Evolutionary conservation across 768 basidiomycete genomes (phyloP), one percentile per base, ranked within the genome.

Genomic region (Boletus edulis): DNA sequence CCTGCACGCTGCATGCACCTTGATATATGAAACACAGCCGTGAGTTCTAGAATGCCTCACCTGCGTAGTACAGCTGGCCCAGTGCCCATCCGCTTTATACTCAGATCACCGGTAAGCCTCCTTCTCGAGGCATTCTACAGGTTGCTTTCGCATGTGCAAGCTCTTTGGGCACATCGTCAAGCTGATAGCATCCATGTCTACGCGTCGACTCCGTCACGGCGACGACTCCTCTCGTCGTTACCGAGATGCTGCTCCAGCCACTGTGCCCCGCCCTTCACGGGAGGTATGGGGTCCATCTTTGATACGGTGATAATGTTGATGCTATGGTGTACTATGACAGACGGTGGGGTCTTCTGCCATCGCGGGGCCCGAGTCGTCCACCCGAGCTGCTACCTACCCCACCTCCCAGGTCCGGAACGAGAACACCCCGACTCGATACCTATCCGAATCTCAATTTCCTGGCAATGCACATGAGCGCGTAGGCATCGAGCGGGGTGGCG

Each of bases 81-180:
- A 55, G 35, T 22, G 40, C 55, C 50, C 55, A 50, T 7, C 52
- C 49, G 34, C 54, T 34, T 54, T 61, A 46, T 56, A 46, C 52
- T 54, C 42, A 24, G 14, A 17, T 37, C 51, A 8, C 54, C 50
- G 22, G 45, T n/a, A 20, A 3, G 22, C 34, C 42, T 35, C 37
- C 29, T 18, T 48, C 38, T 46, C 46, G 24, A 49, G 47, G 40
- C 40, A 15, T 52, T 38, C 46, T 61, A 47, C 42, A 57, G 54
- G 48, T 49, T 42, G 45, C 45, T 46, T 22, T 44, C 34, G 62
- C 17, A 64, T 61, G 62, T 52, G 59, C 50, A 50, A 55, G 22
- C 43, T 63, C 37, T 11, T 37, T 35, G 41, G 20, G 7, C 59
- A 49, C 44, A 18, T 65, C 50, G 18, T 50, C 59, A 50, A 51